Evolutionary conservation across 2,329 filamentous ascomycete genomes (phyloP).

Genomic region (Hysterium pulicare): DNA sequence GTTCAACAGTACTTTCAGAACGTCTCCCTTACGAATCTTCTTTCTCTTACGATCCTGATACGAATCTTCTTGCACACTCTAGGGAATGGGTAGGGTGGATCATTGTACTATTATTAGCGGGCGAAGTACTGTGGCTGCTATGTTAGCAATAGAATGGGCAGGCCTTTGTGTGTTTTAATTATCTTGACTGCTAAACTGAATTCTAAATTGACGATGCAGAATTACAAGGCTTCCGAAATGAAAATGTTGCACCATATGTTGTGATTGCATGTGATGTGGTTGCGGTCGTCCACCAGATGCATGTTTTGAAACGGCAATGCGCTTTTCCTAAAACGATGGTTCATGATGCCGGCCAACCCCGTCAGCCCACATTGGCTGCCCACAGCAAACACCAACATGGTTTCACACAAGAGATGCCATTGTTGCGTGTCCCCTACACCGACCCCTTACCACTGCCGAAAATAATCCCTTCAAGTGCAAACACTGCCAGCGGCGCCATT

Average conservation of each 20-base stretch:
- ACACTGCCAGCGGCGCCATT: constrained; percentile 68
- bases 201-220: neutral
- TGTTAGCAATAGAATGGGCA: neutral
- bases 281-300: too few relatives aligned
- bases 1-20: neutral
- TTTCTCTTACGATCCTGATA: constrained; percentile 3
- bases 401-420: constrained; percentile 49
- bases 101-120: constrained; percentile 1
- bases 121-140: neutral
- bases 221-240: neutral
- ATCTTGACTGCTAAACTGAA: too few relatives aligned
- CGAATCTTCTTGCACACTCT: constrained; percentile 5
- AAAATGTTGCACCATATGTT: neutral
- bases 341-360: neutral
- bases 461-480: constrained; percentile 70
- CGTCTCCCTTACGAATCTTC: constrained; percentile 1
- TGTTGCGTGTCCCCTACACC: constrained; percentile 89
- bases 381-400: constrained; percentile 45
- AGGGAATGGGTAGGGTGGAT: constrained; percentile 3
- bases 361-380: neutral
- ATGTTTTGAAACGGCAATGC: neutral
- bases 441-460: constrained; percentile 72
- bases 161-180: too few relatives aligned
- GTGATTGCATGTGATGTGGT: neutral
- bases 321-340: neutral